Evolutionary conservation across 768 basidiomycete species (phyloP), one percentile per base, ranked within the genome.

Genomic region (Imleria badia): DNA sequence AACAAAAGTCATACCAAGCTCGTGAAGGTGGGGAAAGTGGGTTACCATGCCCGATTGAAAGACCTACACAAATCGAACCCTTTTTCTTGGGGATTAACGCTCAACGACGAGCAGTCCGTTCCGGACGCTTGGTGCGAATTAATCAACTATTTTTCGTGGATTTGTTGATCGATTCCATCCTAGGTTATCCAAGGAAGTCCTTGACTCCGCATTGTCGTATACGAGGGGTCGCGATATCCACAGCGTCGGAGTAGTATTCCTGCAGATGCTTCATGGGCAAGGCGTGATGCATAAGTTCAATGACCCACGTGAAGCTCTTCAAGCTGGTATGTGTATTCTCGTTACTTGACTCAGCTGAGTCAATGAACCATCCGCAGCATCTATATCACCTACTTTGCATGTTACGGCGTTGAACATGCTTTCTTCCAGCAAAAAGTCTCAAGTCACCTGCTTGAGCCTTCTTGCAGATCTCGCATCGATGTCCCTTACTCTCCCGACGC

Each of bases 41-140:
- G 78, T 15, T 97, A 86, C 66, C 79, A 86, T 59, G 83, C 84
- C 6, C 81, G 81, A 1, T 76, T 98, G 31, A 74, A 86, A 23
- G 93, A 96, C 65, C 73, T 94, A 31, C 88, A 96, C 63, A 78
- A 85, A 17, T 96, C 94, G 3, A 93, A 97, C 61, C 82, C 86
- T 1, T 91, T 96, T 60, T 80, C 80, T 5, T 56, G 48, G 41
- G 55, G 61, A 14, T 33, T 66, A 49, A 30, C 48, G 6, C 26
- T 36, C 33, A 62, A 57, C 20, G 64, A 67, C 26, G 64, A 66
- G 8, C n/a, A 51, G 19, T 38, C 35, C n/a, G 51, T 65, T 26
- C 68, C 72, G n/a, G 72, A 71, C 15, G 48, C 64, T 54, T 71
- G 70, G 70, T 68, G 56, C 9, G 60, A 39, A 5, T 19, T 19